Evolutionary conservation across 2,329 filamentous ascomycete species (phyloP), one percentile per base, ranked within the genome.

Genomic region (Trichoderma guizhouense): DNA sequence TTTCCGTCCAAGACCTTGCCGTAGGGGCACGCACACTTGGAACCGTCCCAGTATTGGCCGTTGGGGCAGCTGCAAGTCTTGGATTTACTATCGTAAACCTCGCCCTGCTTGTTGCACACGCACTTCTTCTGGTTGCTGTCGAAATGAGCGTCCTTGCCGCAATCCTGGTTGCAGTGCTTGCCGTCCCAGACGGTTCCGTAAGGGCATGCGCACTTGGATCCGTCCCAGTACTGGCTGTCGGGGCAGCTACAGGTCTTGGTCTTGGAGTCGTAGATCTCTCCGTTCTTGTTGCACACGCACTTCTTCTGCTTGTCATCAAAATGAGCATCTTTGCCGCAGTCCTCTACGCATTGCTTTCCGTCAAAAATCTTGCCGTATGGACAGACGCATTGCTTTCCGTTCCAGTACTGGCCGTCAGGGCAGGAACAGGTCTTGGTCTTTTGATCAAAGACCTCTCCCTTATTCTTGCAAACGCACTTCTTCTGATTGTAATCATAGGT

Each of bases 271-370:
- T 65, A 73, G 3, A 57, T 26, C 53, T 73, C 24, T 26, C 70
- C 72, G 6, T 69, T 66, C 9, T 72, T 72, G 30, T 73, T 72
- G 69, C 72, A 73, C 7, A 72, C 72, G 26, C 72, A 73, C 7
- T 21, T 39, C 24, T 71, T 65, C 24, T 55, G 30, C 1, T 47
- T 43, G 3, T 7, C 3, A 18, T 63, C 57, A 5, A 62, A 73
- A 47, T 47, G 28, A 14, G 69, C 71, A 7, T 72, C 71, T 12
- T 69, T 65, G 70, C 72, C 72, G 28, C 70, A 73, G 36, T 72
- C 39, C 5, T 11, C 12, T 3, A 36, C 34, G 39, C 72, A 73
- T 26, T 68, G 67, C 51, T 69, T 71, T 26, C 36, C 47, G 14
- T 68, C n/a, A 32, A 24, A 62, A 6, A 64, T 63, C 30, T 72